These are phyloP conservation scores for Kalanchoe fedtschenkoi DNA, from an alignment of 164 flowering plant genomes.

Conservation along the genomic window DNA sequence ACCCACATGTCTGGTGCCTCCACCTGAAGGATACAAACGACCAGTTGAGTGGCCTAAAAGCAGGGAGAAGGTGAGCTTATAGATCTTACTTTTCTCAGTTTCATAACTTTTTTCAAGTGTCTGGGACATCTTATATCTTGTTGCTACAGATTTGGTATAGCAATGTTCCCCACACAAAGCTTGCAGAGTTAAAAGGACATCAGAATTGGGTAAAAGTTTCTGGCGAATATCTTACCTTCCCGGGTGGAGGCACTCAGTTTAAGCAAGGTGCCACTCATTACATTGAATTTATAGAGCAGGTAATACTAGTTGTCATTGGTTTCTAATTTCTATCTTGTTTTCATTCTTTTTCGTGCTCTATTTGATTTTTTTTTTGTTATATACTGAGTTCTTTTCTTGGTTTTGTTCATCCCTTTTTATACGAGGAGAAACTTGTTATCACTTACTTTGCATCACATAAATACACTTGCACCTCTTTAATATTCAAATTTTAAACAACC, in stretches of 20 bases:
- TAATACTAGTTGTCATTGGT: constrained; percentile 13
- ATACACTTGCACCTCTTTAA: background rate
- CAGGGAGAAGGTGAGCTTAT: constrained; percentile 69
- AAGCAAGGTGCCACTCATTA: constrained; percentile 92
- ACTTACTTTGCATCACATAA: background rate
- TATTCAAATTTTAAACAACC: background rate
- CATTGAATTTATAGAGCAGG: constrained; percentile 76
- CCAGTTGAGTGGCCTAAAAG: constrained; percentile 85
- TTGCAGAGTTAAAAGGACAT: constrained; percentile 78
- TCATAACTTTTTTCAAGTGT: background rate
- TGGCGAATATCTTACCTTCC: constrained; percentile 87
- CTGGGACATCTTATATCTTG: background rate
- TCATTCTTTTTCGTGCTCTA: background rate
- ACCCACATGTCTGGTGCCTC: constrained; percentile 87
- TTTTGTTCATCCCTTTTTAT: background rate
- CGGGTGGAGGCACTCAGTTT: constrained; percentile 99
- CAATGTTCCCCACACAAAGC: constrained; percentile 89
- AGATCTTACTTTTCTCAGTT: background rate
- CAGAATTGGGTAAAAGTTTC: constrained; percentile 94
- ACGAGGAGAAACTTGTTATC: background rate
- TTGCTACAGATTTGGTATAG: constrained; percentile 81
- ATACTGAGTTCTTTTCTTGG: background rate
- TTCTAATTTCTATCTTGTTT: background rate
- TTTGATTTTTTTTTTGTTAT: background rate
- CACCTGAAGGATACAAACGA: constrained; percentile 72